A percentile compares a stretch with the other conserved stretches of the same genome.
phyloP scores from a whole-genome alignment of 805 yeast genomes.

The Ogataea salicorniae region DNA sequence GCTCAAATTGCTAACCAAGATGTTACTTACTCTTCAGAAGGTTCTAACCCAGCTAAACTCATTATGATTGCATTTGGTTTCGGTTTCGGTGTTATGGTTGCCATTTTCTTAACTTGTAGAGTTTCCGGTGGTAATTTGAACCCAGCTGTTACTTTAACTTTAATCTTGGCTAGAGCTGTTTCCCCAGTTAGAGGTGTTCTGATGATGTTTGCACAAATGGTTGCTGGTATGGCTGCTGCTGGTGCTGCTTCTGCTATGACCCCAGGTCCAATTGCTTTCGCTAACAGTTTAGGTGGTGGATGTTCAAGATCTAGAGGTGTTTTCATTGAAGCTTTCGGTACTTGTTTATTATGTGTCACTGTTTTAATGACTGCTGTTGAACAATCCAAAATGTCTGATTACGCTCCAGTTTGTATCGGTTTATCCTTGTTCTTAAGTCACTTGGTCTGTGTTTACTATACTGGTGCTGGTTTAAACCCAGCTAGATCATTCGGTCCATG shows the following conservation, averaged over 20 bases:
- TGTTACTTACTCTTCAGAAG: slow-evolving; percentile 24
- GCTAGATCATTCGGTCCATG: slow-evolving; percentile 87
- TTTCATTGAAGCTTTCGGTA: slow-evolving; percentile 78
- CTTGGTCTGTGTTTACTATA: slow-evolving; percentile 72
- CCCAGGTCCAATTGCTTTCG: slow-evolving; percentile 70
- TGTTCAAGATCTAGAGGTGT: slow-evolving; percentile 69
- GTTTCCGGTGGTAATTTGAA: slow-evolving; percentile 87
- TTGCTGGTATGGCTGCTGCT: slow-evolving; percentile 90
- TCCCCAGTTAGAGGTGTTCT: slow-evolving; percentile 66
- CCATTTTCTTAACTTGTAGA: slow-evolving; percentile 62
- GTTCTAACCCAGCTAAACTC: slow-evolving; percentile 53
- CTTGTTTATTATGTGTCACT: slow-evolving; percentile 65
- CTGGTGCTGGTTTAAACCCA: slow-evolving; percentile 91
- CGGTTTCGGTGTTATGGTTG: slow-evolving; percentile 79
- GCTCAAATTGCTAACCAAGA: slow-evolving; percentile 71
- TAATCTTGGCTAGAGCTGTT: slow-evolving; percentile 68
- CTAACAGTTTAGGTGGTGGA: slow-evolving; percentile 69
- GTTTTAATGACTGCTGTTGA: slow-evolving; percentile 83
- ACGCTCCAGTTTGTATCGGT: slow-evolving; percentile 84
- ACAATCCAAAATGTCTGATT: slow-evolving; percentile 65
- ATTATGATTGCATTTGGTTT: slow-evolving; percentile 82
- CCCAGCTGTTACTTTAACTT: slow-evolving; percentile 79
- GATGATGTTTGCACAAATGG: slow-evolving; percentile 62
- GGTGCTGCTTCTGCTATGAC: slow-evolving; percentile 84
- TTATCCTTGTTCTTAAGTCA: slow-evolving; percentile 77